Evolutionary conservation across 2,329 filamentous ascomycete genomes (phyloP).

Genomic region (Aspergillus sojae): DNA sequence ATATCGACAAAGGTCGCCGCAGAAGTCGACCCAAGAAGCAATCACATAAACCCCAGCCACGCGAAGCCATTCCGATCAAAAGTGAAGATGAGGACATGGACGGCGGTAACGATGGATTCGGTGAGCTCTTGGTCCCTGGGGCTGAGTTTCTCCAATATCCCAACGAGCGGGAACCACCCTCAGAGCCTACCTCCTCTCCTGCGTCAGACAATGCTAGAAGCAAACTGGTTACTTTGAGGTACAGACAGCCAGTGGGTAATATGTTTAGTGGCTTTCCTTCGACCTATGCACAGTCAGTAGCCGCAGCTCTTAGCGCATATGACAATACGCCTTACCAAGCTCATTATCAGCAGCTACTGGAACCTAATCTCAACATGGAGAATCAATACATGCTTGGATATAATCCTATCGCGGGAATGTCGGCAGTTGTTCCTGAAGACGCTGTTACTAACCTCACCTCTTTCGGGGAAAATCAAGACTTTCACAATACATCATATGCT

Average conservation of each 20-base stretch:
- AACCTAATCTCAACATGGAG: background rate
- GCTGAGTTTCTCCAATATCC: slow-evolving; percentile 23
- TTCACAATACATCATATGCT: background rate
- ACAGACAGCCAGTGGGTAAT: background rate
- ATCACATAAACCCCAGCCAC: background rate
- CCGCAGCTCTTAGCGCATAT: background rate
- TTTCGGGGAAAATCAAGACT: background rate
- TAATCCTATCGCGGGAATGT: background rate
- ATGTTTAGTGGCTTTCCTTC: background rate
- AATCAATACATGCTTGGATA: background rate
- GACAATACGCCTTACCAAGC: background rate
- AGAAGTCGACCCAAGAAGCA: background rate
- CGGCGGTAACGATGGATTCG: slow-evolving; percentile 5
- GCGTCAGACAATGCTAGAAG: background rate
- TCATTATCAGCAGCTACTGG: background rate
- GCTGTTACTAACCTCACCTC: background rate
- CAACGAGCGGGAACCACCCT: slow-evolving; percentile 8
- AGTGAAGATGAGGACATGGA: background rate
- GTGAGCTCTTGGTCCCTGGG: slow-evolving; percentile 18
- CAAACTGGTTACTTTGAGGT: slow-evolving; percentile 21
- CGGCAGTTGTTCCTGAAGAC: background rate
- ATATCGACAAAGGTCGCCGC: background rate
- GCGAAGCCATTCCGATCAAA: background rate
- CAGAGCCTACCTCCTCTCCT: background rate
- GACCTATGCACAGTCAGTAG: background rate